phyloP scores from a whole-genome alignment of 2,329 filamentous ascomycete genomes.

The Neopestalotiopsis sp. region DNA sequence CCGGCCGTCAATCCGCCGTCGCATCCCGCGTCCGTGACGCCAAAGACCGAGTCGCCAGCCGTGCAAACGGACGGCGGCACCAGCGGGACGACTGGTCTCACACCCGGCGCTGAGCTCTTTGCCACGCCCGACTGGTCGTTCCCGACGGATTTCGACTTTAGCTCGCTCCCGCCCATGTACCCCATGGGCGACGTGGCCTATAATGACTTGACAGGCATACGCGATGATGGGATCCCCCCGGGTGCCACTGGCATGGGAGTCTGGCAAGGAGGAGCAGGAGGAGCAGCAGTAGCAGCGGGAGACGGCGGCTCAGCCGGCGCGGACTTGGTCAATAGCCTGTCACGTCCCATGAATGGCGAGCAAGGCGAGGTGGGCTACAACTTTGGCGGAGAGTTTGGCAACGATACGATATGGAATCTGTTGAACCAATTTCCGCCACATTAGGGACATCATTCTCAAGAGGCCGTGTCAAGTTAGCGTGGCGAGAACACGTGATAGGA shows the following conservation, averaged over 20 bases:
- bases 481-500: neutral
- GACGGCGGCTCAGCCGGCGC: constrained; percentile 22
- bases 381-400: constrained; percentile 61
- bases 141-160: constrained; percentile 54
- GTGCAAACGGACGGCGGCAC: neutral
- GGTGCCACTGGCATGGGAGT: constrained; percentile 19
- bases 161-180: constrained; percentile 59
- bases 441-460: constrained; percentile 9
- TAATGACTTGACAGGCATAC: constrained; percentile 57
- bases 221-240: constrained; percentile 32
- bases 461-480: neutral
- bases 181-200: constrained; percentile 63
- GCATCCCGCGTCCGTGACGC: constrained; percentile 17
- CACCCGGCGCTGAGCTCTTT: constrained; percentile 27
- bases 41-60: constrained; percentile 9
- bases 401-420: constrained; percentile 62
- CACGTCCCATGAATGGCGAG: constrained; percentile 11
- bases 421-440: constrained; percentile 54
- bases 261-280: neutral
- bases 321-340: constrained; percentile 20
- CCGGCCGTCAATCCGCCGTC: neutral
- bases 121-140: constrained; percentile 43
- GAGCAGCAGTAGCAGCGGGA: too few relatives aligned
- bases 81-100: constrained; percentile 27
- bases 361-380: constrained; percentile 46